Conservation (phyloP, 2,329 filamentous ascomycete species). For the Magnaporthales sp. region DNA sequence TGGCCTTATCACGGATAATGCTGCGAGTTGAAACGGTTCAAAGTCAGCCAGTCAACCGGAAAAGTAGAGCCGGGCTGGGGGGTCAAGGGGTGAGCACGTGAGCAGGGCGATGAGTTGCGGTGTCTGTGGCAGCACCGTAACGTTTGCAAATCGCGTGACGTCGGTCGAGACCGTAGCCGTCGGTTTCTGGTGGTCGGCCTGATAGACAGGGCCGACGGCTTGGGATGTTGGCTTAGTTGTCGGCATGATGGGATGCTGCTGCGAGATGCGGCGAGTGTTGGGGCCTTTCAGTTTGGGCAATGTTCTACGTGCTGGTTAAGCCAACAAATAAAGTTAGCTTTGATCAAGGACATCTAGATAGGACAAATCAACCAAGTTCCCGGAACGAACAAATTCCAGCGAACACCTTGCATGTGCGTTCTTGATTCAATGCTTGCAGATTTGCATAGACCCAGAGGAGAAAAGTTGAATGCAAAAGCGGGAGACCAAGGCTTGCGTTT, state of each 20-base stretch:
- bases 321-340: background rate
- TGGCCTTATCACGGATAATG: conserved; percentile 90
- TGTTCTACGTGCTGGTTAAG: background rate
- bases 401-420: background rate
- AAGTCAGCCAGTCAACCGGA: background rate
- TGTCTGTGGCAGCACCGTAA: conserved; percentile 84
- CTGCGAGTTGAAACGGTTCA: conserved; percentile 34
- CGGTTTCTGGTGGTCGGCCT: conserved; percentile 67
- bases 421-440: background rate
- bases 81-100: conserved; percentile 55
- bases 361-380: background rate
- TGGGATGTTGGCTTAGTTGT: conserved; percentile 32
- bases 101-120: conserved; percentile 94
- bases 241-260: conserved; percentile 2
- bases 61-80: background rate
- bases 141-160: conserved; percentile 68
- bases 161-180: conserved; percentile 81
- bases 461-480: background rate
- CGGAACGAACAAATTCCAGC: background rate
- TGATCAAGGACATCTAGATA: background rate
- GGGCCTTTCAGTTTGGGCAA: background rate
- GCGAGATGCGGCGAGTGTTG: background rate
- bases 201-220: conserved; percentile 73
- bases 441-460: background rate
- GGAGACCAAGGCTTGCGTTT: background rate